Base-by-base conservation (phyloP, 352 stramenopile species). In the Paralagenidium karlingii region DNA sequence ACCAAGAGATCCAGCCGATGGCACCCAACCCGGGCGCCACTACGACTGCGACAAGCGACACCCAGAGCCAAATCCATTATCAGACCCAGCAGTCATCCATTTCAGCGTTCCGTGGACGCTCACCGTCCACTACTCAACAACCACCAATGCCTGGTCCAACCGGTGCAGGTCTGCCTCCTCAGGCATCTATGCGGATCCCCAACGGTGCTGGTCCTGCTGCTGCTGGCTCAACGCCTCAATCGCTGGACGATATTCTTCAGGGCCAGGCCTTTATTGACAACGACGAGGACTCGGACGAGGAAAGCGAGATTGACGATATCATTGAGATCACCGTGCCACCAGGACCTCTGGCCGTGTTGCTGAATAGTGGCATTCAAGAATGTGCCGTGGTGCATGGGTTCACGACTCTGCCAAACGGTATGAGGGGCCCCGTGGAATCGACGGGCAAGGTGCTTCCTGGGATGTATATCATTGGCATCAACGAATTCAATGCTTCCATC, bases 381-480 rank as follows among this genome's bases (percentile, higher is more conserved):
- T 89, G 69, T 40, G 71, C 75, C 0, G 71, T 89, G 38, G 71
- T 89, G 15, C 71, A 84, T 38, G 75, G 75, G n/a, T 89, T 89
- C 44, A 79, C 65, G 3, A 76, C 69, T 39, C 34, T 89, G 24
- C 48, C 67, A 7, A 65, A 47, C 13, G 75, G 75, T 19, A 60
- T 55, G 11, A 68, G 77, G 34, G 75, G 75, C 0, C 66, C 71
- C 0, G 83, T 89, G 38, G 66, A 89, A 37, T 39, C 37, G 3
- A 58, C 74, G 33, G 75, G 75, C 18, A 53, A 71, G 30, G 75
- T 89, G 31, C 57, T 76, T 7, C 62, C 68, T 10, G 75, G 75
- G 45, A 86, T 86, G 71, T 85, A 84, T 54, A 85, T 89, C 43
- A 82, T 89, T 51, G 76, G 71, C 49, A 89, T 89, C 53, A 83